These are phyloP conservation scores for Mycena capillaripes DNA, from an alignment of 768 basidiomycete species.

Conservation along the genomic window DNA sequence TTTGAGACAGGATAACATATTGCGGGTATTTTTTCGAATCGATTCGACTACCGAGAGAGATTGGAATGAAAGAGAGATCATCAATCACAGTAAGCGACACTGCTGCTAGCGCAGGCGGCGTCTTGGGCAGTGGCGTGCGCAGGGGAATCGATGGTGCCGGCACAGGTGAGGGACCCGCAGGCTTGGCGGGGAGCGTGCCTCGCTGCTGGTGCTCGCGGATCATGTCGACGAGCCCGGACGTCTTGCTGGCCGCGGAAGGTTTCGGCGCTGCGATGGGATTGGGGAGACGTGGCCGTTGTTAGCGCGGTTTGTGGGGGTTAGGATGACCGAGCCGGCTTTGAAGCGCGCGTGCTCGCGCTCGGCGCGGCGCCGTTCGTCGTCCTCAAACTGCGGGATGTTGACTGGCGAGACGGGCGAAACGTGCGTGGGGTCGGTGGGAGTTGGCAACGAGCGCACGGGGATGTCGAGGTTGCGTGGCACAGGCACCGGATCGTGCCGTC, in stretches of 20 bases:
- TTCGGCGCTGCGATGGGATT: conserved; percentile 34
- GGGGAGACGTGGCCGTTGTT: conserved; percentile 37
- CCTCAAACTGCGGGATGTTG: conserved; percentile 14
- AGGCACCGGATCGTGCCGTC: conserved; percentile 30
- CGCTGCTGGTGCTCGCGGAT: conserved; percentile 81
- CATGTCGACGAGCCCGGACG: conserved; percentile 87
- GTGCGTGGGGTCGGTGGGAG: conserved; percentile 6
- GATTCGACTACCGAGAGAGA: background rate
- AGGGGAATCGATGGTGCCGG: no score
- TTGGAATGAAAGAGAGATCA: background rate
- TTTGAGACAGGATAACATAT: conserved; percentile 26
- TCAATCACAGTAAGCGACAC: conserved; percentile 14
- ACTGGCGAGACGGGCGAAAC: conserved; percentile 22
- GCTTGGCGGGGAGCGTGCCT: conserved; percentile 50
- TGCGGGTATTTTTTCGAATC: conserved; percentile 21
- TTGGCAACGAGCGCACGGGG: conserved; percentile 29
- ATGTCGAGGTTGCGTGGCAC: conserved; percentile 31
- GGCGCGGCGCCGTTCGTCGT: conserved; percentile 11
- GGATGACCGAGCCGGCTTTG: conserved; percentile 17
- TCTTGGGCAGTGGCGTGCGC: background rate
- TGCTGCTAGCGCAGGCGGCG: conserved; percentile 35
- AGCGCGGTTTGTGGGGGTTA: conserved; percentile 6
- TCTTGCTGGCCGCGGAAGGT: conserved; percentile 64
- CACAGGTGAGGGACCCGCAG: conserved; percentile 16
- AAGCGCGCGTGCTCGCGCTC: background rate